phyloP scores from a whole-genome alignment of 2,329 filamentous ascomycete species.

The Orbilia javanica region DNA sequence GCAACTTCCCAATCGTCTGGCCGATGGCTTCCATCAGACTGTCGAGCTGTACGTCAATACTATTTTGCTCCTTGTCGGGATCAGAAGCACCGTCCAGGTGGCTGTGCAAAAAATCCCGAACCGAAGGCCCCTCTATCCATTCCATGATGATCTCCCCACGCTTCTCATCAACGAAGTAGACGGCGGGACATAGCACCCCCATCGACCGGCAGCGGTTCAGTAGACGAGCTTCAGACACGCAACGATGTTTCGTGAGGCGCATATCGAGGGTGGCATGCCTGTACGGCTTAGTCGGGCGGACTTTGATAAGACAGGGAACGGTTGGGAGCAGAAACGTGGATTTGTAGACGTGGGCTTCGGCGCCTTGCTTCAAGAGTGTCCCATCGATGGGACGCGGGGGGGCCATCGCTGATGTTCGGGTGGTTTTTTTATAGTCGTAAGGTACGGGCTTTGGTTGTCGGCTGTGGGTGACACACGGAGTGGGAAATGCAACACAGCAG shows the following conservation, averaged over 20 bases:
- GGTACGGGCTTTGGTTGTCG: too few species aligned
- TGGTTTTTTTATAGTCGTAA: not conserved
- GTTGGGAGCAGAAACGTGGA: constrained; percentile 80
- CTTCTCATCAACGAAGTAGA: constrained; percentile 76
- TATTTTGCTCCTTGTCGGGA: constrained; percentile 63
- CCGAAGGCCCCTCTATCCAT: constrained; percentile 81
- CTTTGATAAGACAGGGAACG: constrained; percentile 83
- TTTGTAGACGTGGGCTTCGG: constrained; percentile 93
- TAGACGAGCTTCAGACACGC: constrained; percentile 89
- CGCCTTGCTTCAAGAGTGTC: constrained; percentile 86
- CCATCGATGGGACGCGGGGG: constrained; percentile 68
- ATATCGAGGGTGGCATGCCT: constrained; percentile 89
- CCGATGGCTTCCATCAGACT: constrained; percentile 79
- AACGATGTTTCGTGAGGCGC: constrained; percentile 85
- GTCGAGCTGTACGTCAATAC: constrained; percentile 66
- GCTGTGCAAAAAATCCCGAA: constrained; percentile 77
- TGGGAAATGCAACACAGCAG: constrained; percentile 3
- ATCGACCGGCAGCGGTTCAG: constrained; percentile 82
- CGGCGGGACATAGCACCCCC: constrained; percentile 82
- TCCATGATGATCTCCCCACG: constrained; percentile 84
- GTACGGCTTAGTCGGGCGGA: constrained; percentile 91
- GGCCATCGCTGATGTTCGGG: not conserved
- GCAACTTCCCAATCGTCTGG: constrained; percentile 78
- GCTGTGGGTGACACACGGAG: too few species aligned
- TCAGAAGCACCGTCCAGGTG: constrained; percentile 70